Conservation (phyloP, 1,284 basidiomycete species). For the Ceratobasidium sp. region DNA sequence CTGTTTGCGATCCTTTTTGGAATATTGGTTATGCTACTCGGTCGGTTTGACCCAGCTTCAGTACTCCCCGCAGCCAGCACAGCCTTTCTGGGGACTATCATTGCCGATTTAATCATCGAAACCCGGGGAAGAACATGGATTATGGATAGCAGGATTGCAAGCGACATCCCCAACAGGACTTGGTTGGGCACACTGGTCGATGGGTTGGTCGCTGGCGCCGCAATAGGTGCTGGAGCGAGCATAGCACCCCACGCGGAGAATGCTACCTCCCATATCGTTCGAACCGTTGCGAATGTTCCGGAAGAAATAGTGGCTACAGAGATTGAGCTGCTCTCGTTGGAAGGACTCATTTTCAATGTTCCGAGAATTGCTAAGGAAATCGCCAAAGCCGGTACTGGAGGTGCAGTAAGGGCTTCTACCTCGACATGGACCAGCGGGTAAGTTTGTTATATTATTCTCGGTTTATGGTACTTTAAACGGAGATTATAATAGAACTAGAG, state of each 20-base stretch:
- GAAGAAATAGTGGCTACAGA: slow-evolving; percentile 26
- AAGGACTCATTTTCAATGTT: slow-evolving; percentile 16
- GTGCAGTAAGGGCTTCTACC: slow-evolving; percentile 24
- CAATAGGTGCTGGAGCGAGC: slow-evolving; percentile 19
- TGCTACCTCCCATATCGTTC: slow-evolving; percentile 2
- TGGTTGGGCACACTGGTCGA: slow-evolving; percentile 19
- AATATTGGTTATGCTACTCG: neutral
- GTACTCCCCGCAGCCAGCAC: neutral
- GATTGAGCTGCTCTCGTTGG: slow-evolving; percentile 24
- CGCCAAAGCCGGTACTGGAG: slow-evolving; percentile 26
- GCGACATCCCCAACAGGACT: slow-evolving; percentile 22
- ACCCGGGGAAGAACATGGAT: slow-evolving; percentile 16
- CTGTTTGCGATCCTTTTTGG: slow-evolving; percentile 29
- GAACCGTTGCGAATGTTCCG: slow-evolving; percentile 4
- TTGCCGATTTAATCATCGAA: slow-evolving; percentile 33
- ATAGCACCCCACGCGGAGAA: slow-evolving; percentile 36
- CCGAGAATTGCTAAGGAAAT: slow-evolving; percentile 20
- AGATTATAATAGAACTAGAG: too few species aligned
- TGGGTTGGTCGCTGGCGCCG: slow-evolving; percentile 22
- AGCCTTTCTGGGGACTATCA: slow-evolving; percentile 28
- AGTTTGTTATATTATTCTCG: too few species aligned
- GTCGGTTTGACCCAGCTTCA: slow-evolving; percentile 8
- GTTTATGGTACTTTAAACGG: too few species aligned
- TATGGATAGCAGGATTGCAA: slow-evolving; percentile 9
- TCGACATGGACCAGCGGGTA: neutral